These are phyloP conservation scores for Candida multigemmis DNA, from an alignment of 805 yeast species.

Conservation along the genomic window DNA sequence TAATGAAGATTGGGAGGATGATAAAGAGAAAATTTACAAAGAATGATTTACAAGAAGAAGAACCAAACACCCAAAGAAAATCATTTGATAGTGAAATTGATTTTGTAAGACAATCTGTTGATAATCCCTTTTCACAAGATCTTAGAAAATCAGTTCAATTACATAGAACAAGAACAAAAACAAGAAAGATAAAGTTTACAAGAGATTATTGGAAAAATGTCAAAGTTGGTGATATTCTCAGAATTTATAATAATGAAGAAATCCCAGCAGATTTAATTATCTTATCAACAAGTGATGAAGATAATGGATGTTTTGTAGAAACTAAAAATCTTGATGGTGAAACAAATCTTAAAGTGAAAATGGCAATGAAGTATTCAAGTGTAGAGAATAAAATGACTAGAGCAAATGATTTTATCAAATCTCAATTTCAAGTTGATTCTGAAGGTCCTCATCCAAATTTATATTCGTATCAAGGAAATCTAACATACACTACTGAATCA, in stretches of 20 bases:
- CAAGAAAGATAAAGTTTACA: constrained; percentile 20
- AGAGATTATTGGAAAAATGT: constrained; percentile 57
- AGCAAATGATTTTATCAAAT: constrained; percentile 27
- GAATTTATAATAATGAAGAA: constrained; percentile 62
- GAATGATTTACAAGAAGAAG: constrained; percentile 6
- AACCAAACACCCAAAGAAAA: constrained; percentile 8
- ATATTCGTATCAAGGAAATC: constrained; percentile 68
- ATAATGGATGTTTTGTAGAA: constrained; percentile 59
- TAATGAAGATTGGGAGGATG: constrained; percentile 16
- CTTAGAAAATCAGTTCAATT: constrained; percentile 5
- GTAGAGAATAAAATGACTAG: constrained; percentile 30
- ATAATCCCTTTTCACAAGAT: constrained; percentile 7
- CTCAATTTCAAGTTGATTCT: constrained; percentile 63
- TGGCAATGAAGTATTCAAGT: constrained; percentile 56
- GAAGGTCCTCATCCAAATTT: constrained; percentile 80
- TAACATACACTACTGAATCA: constrained; percentile 15
- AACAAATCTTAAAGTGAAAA: constrained; percentile 67
- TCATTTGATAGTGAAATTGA: constrained; percentile 23
- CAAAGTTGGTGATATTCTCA: constrained; percentile 64
- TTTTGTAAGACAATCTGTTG: constrained; percentile 8
- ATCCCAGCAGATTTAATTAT: constrained; percentile 71
- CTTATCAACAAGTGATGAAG: constrained; percentile 60
- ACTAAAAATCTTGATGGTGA: constrained; percentile 36
- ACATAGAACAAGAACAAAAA: constrained; percentile 1
- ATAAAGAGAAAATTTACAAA: constrained; percentile 22